phyloP scores from a whole-genome alignment of 768 basidiomycete species.

The Boletus rex-veris region DNA sequence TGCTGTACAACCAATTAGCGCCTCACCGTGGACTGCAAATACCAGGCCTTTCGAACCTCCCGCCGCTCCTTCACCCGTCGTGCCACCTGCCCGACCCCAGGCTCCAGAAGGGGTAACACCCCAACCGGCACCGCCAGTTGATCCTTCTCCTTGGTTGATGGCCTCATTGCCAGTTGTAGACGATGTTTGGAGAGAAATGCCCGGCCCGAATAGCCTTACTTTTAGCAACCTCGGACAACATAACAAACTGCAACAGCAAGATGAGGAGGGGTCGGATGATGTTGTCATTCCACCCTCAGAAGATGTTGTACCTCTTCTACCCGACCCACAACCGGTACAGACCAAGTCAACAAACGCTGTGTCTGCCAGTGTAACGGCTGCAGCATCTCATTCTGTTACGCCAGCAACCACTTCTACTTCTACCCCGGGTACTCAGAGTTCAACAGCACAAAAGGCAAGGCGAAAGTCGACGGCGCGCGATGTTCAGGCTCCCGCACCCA shows the following conservation, averaged over 20 bases:
- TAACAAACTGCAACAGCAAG: slow-evolving; percentile 47
- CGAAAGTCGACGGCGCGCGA: slow-evolving; percentile 29
- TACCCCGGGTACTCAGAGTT: slow-evolving; percentile 14
- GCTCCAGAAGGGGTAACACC: slow-evolving; percentile 38
- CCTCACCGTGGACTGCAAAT: slow-evolving; percentile 24
- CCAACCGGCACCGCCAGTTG: slow-evolving; percentile 23
- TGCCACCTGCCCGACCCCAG: slow-evolving; percentile 22
- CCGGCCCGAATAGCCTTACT: slow-evolving; percentile 50
- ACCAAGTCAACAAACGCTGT: slow-evolving; percentile 12
- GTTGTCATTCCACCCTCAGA: slow-evolving; percentile 18
- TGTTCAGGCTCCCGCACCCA: slow-evolving; percentile 21
- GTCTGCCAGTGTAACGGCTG: not conserved
- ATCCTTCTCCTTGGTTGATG: slow-evolving; percentile 56
- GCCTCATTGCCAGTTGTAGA: slow-evolving; percentile 45
- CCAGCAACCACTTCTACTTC: slow-evolving; percentile 11
- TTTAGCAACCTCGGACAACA: slow-evolving; percentile 58
- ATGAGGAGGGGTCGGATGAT: slow-evolving; percentile 22
- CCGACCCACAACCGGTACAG: slow-evolving; percentile 13
- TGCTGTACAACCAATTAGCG: slow-evolving; percentile 19
- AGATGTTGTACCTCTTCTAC: slow-evolving; percentile 11
- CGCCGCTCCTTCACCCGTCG: slow-evolving; percentile 16
- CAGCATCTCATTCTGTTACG: slow-evolving; percentile 6
- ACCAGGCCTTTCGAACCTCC: slow-evolving; percentile 20
- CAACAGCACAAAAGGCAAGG: slow-evolving; percentile 23
- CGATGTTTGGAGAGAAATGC: slow-evolving; percentile 44